Conservation (phyloP, 768 basidiomycete species). For the Gloeopeniophorella convolvens region DNA sequence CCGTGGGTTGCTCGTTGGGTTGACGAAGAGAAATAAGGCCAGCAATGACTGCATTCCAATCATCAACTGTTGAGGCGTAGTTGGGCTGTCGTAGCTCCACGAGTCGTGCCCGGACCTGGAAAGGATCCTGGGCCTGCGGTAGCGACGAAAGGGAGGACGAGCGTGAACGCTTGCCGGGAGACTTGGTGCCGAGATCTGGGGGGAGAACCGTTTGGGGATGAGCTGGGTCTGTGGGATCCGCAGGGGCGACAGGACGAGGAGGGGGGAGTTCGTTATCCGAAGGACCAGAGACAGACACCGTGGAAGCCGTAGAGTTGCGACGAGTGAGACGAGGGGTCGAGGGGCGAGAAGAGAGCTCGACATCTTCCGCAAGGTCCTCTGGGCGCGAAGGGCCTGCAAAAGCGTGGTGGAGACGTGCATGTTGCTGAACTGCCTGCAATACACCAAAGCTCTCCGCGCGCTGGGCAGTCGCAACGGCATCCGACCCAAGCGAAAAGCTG, state of each 20-base stretch:
- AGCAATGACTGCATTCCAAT: constrained; percentile 59
- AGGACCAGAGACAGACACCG: constrained; percentile 20
- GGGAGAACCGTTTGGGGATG: constrained; percentile 26
- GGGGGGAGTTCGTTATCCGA: constrained; percentile 16
- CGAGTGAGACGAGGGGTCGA: constrained; percentile 32
- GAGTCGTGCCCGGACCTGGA: constrained; percentile 32
- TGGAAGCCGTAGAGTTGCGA: constrained; percentile 37
- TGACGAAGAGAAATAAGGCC: constrained; percentile 43
- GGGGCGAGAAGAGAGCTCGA: constrained; percentile 18
- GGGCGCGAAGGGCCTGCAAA: constrained; percentile 31
- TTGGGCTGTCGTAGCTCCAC: constrained; percentile 16
- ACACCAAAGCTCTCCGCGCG: constrained; percentile 43
- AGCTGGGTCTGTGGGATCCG: constrained; percentile 22
- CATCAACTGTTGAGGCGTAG: constrained; percentile 34
- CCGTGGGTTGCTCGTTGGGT: constrained; percentile 46
- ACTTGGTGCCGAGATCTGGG: constrained; percentile 1
- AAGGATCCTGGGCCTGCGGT: not conserved
- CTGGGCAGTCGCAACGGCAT: constrained; percentile 35
- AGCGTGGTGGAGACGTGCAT: constrained; percentile 54
- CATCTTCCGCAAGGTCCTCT: constrained; percentile 9
- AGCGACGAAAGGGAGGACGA: not conserved
- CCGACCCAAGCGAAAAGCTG: constrained; percentile 47
- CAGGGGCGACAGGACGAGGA: constrained; percentile 4
- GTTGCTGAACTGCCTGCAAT: constrained; percentile 55
- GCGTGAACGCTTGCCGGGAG: not conserved